Evolutionary conservation across 352 stramenopile genomes (phyloP).

Genomic region (Pythium chondricola): DNA sequence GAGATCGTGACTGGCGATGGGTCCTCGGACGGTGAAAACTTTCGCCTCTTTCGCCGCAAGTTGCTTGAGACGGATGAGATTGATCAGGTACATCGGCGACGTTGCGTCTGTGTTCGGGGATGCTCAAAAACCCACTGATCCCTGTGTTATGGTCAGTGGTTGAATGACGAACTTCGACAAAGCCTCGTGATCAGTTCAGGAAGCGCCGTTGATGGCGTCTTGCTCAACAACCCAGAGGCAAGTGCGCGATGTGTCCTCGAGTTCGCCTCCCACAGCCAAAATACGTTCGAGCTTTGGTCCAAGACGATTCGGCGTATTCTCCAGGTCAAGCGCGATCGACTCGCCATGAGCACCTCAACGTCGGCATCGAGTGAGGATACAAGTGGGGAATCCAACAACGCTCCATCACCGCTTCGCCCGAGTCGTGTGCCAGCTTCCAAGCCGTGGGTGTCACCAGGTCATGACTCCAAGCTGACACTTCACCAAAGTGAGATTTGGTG

Average conservation of each 20-base stretch:
- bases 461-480: conserved; percentile 76
- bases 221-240: conserved; percentile 47
- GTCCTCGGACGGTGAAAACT: conserved; percentile 23
- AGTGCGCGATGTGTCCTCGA: conserved; percentile 66
- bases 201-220: conserved; percentile 36
- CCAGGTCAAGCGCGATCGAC: conserved; percentile 39
- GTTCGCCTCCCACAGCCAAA: conserved; percentile 76
- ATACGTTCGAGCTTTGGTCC: conserved; percentile 81
- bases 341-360: neutral
- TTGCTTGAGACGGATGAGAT: conserved; percentile 69
- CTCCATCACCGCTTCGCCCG: conserved; percentile 7
- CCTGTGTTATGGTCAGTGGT: conserved; percentile 28
- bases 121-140: neutral
- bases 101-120: neutral
- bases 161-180: conserved; percentile 65
- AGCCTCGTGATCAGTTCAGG: conserved; percentile 38
- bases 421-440: neutral
- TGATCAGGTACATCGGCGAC: conserved; percentile 39
- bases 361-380: neutral
- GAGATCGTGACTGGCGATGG: conserved; percentile 35
- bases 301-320: conserved; percentile 75
- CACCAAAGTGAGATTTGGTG: conserved; percentile 86
- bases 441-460: conserved; percentile 71
- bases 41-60: conserved; percentile 65
- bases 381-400: conserved; percentile 7